Evolutionary conservation across 371 early-diverging fungal genomes (phyloP), one percentile per base, ranked within the genome.

Genomic region (Mucor velutinosus): DNA sequence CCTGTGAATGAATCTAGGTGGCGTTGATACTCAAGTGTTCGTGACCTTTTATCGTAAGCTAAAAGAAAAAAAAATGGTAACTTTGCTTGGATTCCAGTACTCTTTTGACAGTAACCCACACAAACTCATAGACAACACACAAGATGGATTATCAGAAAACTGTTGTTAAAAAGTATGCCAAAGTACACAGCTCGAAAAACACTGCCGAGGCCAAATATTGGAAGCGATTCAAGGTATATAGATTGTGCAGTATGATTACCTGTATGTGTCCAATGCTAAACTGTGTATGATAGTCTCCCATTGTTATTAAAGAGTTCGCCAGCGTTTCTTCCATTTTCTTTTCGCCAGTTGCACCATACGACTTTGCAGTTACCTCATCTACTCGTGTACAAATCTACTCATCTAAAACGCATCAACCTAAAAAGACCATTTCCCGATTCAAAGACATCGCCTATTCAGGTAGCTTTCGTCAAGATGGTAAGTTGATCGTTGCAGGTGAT

Each of bases 401-500:
- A 62, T 82, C 93, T 55, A 87, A 89, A 69, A 94, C 94, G 14
- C 88, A 92, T 61, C 87, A 87, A 74, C 85, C 77, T 58, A 93
- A 92, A 73, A 94, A 94, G 82, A 90, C 95, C 11, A 90, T 97
- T 68, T 90, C 95, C 55, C 90, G 97, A 62, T 97, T 98, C 79
- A 92, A 89, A 76, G 95, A 94, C 69, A 82, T 89, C 8, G 98
- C 94, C 21, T 92, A 90, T 74, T 87, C 90, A 59, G 95, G 87
- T 49, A 85, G 84, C 58, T 90, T 94, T 67, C 84, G 98, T 57
- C 79, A 84, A 19, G 98, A 98, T 73, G 97, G 97, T 32, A 92
- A 93, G 78, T 82, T 98, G 58, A 69, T 98, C 17, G 93, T 94
- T 25, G 97, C 96, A 35, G 97, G 97, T 70, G 98, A 97, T 85